Percentiles rank a stretch among this genome's conserved stretches.
Evolutionary conservation across 768 basidiomycete species (phyloP).

Genomic region (Amanita pallidorosea): DNA sequence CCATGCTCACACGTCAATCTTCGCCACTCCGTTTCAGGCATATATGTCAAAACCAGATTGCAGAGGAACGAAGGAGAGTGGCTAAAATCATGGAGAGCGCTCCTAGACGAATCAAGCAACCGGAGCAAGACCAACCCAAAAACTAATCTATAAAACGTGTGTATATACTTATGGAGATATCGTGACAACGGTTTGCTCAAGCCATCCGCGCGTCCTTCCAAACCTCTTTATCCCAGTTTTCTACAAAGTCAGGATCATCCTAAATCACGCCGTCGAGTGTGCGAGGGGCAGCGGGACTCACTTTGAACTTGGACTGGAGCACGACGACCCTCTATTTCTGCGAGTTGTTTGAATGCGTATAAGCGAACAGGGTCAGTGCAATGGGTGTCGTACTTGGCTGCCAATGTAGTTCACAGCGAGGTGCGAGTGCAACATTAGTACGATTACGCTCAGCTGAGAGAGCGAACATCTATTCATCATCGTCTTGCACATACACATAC

Average conservation of each 20-base stretch:
- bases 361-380: neutral
- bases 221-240: conserved; percentile 63
- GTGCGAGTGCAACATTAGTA: neutral
- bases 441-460: too few species aligned
- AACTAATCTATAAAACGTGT: neutral
- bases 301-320: conserved; percentile 62
- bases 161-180: conserved; percentile 2
- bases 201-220: conserved; percentile 35
- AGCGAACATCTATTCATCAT: neutral
- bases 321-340: conserved; percentile 50
- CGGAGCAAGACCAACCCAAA: conserved; percentile 1
- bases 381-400: conserved; percentile 21
- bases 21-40: conserved; percentile 29
- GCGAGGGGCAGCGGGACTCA: conserved; percentile 13
- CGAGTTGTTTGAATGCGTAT: conserved; percentile 44
- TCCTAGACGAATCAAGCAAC: conserved; percentile 42
- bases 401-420: conserved; percentile 24
- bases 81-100: conserved; percentile 49
- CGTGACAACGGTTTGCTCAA: neutral
- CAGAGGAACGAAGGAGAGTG: conserved; percentile 43
- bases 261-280: conserved; percentile 11
- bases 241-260: conserved; percentile 61
- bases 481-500: conserved; percentile 5
- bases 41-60: conserved; percentile 47
- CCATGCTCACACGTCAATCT: too few species aligned